A percentile compares a stretch with the other conserved stretches of the same genome.
These are phyloP conservation scores for Wickerhamomyces sydowiorum DNA, from an alignment of 805 yeast species.

Conservation along the genomic window DNA sequence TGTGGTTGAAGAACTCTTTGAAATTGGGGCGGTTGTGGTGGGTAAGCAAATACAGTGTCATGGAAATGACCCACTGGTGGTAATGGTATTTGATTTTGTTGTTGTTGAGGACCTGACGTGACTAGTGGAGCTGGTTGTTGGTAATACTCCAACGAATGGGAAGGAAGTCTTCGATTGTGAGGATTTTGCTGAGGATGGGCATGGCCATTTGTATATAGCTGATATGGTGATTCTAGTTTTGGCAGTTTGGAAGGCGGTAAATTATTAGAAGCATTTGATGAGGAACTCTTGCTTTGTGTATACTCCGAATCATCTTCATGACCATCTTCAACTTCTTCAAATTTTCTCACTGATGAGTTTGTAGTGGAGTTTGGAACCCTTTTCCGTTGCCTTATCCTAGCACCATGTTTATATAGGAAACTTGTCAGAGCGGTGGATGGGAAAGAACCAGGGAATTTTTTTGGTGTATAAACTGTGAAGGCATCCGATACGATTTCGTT, in stretches of 20 bases:
- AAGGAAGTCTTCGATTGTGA: too few relatives aligned
- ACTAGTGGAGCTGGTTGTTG: neutral
- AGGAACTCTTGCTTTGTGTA: neutral
- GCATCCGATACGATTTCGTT: constrained; percentile 12
- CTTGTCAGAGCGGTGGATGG: constrained; percentile 23
- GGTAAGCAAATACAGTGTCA: neutral
- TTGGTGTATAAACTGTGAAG: constrained; percentile 25
- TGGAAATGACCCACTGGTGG: neutral
- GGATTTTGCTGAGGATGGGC: too few relatives aligned
- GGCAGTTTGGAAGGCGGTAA: too few relatives aligned
- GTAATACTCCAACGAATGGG: too few relatives aligned
- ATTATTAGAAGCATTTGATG: too few relatives aligned
- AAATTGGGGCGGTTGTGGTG: neutral
- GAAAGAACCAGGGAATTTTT: constrained; percentile 27
- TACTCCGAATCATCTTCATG: neutral
- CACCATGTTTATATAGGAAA: constrained; percentile 26
- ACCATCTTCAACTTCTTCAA: neutral
- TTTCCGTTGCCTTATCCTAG: constrained; percentile 26
- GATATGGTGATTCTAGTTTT: too few relatives aligned
- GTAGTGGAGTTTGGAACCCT: constrained; percentile 6
- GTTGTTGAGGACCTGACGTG: neutral
- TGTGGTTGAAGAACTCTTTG: neutral
- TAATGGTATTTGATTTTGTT: neutral
- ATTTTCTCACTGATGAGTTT: neutral
- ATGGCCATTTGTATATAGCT: too few relatives aligned